phyloP scores from a whole-genome alignment of 1,284 basidiomycete species.

The Leccinum subfulvum region DNA sequence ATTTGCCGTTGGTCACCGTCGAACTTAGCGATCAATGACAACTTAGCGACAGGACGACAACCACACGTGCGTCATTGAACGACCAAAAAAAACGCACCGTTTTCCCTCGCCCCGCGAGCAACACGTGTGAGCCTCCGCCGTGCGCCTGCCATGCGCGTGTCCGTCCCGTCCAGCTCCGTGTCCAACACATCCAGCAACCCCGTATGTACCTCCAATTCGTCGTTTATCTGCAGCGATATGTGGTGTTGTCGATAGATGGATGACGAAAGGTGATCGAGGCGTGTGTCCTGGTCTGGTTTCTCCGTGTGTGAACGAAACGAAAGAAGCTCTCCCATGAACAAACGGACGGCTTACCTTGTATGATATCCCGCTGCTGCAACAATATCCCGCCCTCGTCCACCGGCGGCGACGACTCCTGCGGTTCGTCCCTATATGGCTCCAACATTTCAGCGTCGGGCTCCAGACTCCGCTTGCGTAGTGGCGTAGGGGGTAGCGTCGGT shows the following conservation, averaged over 20 bases:
- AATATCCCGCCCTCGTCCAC: conserved; percentile 49
- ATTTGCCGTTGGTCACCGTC: conserved; percentile 62
- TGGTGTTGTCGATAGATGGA: conserved; percentile 76
- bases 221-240: conserved; percentile 79
- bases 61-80: background rate
- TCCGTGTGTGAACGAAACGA: conserved; percentile 1
- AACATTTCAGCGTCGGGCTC: conserved; percentile 35
- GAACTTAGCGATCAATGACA: conserved; percentile 48
- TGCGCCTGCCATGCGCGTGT: conserved; percentile 61
- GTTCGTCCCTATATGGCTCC: conserved; percentile 72
- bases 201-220: conserved; percentile 78
- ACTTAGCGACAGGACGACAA: background rate
- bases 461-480: conserved; percentile 24
- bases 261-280: conserved; percentile 69
- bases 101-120: conserved; percentile 70
- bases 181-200: conserved; percentile 77
- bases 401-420: conserved; percentile 14
- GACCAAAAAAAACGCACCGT: conserved; percentile 49
- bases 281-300: conserved; percentile 72
- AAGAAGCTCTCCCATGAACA: background rate
- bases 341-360: conserved; percentile 59
- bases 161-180: conserved; percentile 69
- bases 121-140: conserved; percentile 67
- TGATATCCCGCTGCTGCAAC: conserved; percentile 69
- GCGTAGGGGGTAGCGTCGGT: conserved; percentile 23